These are phyloP conservation scores for Sarcomyxa edulis DNA, from an alignment of 768 basidiomycete genomes.

Conservation along the genomic window DNA sequence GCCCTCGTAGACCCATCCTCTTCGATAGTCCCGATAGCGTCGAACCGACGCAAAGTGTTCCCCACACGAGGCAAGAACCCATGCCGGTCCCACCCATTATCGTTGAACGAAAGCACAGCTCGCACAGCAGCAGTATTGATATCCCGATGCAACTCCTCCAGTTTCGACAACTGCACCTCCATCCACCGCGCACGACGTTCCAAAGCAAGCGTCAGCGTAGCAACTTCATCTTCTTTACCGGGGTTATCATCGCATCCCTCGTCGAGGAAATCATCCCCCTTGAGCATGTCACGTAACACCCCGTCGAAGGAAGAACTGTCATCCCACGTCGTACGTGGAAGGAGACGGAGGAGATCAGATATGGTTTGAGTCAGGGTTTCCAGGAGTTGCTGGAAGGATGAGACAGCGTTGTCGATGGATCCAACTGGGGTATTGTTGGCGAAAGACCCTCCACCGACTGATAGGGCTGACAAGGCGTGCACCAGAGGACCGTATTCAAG, in stretches of 20 bases:
- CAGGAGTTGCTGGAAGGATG: constrained; percentile 83
- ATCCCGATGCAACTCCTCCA: constrained; percentile 85
- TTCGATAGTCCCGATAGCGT: constrained; percentile 54
- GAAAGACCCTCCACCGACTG: constrained; percentile 81
- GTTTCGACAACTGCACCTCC: constrained; percentile 84
- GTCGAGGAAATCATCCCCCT: constrained; percentile 82
- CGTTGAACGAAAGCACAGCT: constrained; percentile 78
- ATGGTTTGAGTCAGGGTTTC: constrained; percentile 90
- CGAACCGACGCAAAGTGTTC: constrained; percentile 63
- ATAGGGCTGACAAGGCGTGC: constrained; percentile 80
- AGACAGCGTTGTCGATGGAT: constrained; percentile 87
- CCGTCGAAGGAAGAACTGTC: constrained; percentile 88
- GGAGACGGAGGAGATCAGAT: constrained; percentile 76
- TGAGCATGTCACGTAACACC: constrained; percentile 82
- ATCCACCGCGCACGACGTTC: constrained; percentile 92
- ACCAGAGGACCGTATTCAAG: constrained; percentile 83
- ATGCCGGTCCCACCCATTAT: constrained; percentile 76
- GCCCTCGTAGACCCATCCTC: constrained; percentile 37
- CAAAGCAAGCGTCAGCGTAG: constrained; percentile 74
- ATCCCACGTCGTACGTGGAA: constrained; percentile 87
- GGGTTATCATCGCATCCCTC: constrained; percentile 61
- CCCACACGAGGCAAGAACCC: constrained; percentile 67
- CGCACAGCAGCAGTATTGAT: constrained; percentile 86
- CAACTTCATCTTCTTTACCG: constrained; percentile 79
- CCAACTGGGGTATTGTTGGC: constrained; percentile 80